A percentile compares a stretch with the other conserved stretches of the same genome.
phyloP scores from a whole-genome alignment of 179 eudicot species.

The Beta corolliflora region DNA sequence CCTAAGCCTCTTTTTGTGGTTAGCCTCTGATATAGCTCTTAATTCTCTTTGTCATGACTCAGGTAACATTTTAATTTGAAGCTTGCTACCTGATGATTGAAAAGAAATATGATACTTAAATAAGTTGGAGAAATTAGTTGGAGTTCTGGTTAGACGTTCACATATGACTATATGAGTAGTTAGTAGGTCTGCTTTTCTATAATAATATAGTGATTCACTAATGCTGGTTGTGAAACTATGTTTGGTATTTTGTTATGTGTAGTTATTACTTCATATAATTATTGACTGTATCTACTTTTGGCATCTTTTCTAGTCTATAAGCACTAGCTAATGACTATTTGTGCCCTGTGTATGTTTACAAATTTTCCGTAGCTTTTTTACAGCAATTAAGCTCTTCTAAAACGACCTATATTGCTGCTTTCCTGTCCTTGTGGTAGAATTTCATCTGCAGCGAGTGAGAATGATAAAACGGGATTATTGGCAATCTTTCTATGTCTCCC shows the following conservation, averaged over 20 bases:
- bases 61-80: constrained; percentile 74
- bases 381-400: neutral
- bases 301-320: neutral
- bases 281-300: neutral
- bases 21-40: constrained; percentile 20
- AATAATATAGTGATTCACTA: neutral
- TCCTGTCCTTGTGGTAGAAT: neutral
- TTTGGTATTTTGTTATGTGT: neutral
- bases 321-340: neutral
- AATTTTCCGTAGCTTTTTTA: neutral
- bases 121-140: constrained; percentile 87
- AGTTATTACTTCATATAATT: too few species aligned
- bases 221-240: neutral
- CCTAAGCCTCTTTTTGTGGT: neutral
- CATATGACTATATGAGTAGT: constrained; percentile 67
- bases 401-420: neutral
- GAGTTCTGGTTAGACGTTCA: constrained; percentile 99
- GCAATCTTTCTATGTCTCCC: neutral
- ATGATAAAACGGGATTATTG: neutral
- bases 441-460: neutral
- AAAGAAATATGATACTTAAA: constrained; percentile 77
- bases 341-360: neutral
- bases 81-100: constrained; percentile 90
- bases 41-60: constrained; percentile 9
- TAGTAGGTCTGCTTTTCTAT: constrained; percentile 1